These are phyloP conservation scores for Staphylotrichum longicolle DNA, from an alignment of 495 filamentous ascomycete genomes.

Conservation along the genomic window DNA sequence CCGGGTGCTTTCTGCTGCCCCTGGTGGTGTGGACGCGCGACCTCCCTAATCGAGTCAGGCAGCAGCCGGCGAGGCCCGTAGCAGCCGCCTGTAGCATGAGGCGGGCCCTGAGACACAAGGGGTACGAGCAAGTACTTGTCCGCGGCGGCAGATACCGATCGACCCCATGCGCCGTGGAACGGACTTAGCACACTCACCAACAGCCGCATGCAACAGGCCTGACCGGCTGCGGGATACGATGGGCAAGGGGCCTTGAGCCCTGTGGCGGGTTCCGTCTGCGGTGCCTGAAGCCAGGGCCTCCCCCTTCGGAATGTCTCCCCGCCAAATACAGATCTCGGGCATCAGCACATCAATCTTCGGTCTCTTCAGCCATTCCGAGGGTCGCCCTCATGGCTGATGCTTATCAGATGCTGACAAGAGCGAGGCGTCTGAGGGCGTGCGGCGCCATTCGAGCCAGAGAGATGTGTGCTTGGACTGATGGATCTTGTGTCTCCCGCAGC, in stretches of 20 bases:
- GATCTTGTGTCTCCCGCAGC: not conserved
- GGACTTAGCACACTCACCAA: not conserved
- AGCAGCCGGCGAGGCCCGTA: slow-evolving; percentile 6
- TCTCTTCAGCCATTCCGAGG: not conserved
- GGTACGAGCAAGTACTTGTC: slow-evolving; percentile 31
- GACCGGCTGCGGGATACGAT: not conserved
- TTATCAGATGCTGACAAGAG: slow-evolving; percentile 10
- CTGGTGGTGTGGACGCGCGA: slow-evolving; percentile 19
- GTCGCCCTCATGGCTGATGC: not conserved
- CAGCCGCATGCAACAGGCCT: slow-evolving; percentile 1
- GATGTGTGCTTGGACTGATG: not conserved
- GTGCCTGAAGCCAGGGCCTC: slow-evolving; percentile 2
- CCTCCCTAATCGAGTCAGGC: slow-evolving; percentile 18
- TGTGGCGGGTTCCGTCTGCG: slow-evolving; percentile 5
- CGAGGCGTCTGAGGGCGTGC: not conserved
- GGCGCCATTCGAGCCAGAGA: not conserved
- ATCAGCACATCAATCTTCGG: not conserved
- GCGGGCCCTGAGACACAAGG: slow-evolving; percentile 15
- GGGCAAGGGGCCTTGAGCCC: not conserved
- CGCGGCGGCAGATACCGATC: slow-evolving; percentile 23
- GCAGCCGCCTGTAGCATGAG: slow-evolving; percentile 6
- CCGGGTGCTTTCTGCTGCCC: slow-evolving; percentile 18
- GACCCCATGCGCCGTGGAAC: slow-evolving; percentile 10
- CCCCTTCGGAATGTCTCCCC: not conserved
- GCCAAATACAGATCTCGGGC: not conserved